Base-by-base conservation (phyloP, 306 rosid genomes). In the Arachis hypogaea region DNA sequence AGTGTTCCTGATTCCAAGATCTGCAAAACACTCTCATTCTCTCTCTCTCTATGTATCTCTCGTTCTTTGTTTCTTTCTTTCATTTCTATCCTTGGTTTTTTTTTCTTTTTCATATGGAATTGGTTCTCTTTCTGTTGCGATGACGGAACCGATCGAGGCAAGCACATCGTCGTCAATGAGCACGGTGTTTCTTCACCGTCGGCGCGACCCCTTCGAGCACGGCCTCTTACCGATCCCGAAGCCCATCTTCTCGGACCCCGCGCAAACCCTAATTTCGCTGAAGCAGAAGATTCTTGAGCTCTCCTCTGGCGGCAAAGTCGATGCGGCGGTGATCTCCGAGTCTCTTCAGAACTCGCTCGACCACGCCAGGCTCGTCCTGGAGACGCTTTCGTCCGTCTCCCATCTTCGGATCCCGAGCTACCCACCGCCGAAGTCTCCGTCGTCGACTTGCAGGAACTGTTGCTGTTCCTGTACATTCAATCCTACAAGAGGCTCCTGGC, bases 121-220 rank as follows among this genome's bases (percentile, higher is more conserved):
- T 68, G 68, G 30, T 59, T 76, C 55, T 60, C 73, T 70, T 77
- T 72, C 58, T 74, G 78, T 51, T 54, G 78, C 88, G 82, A 95
- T 95, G 99, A 74, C 86, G 79, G 97, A 90, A 42, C 85, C 89
- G 64, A 77, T 83, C 72, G 93, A 90, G 45, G 76, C 91, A 16
- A 69, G 82, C 57, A 74, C 91, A 47, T 81, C 89, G 2, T 77
- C 87, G 58, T 45, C 89, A 11, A 40, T 85, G 71, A 66, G 44
- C 80, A 71, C 82, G 65, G 83, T 89, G 77, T 74, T 95, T 59
- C 99, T 95, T 59, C 99, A 81, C 70, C 96, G 98, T 0, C 78
- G 99, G 12, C 97, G 99, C 8, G 96, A 88, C 68, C 98, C 90
- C 2, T 95, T 95, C 81, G 99, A 95, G 81, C 92, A 95, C 74